Conservation (phyloP, 2,329 filamentous ascomycete genomes). For the Penicillium corylophilum region DNA sequence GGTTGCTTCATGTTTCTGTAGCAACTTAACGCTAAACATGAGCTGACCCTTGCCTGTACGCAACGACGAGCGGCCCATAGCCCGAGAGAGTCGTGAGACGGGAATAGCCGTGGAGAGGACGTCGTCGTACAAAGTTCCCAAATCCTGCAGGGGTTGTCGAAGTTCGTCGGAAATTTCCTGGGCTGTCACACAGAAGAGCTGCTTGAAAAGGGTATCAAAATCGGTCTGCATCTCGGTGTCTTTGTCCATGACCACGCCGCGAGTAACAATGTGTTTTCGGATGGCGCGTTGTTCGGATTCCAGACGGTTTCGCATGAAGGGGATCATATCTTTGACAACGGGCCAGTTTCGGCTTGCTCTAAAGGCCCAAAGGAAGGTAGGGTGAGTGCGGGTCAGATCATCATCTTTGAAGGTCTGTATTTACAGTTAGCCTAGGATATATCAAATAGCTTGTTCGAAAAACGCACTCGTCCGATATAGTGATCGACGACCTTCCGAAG, state of each 20-base stretch:
- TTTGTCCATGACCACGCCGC: conserved; percentile 29
- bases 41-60: conserved; percentile 68
- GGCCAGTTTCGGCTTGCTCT: conserved; percentile 76
- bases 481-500: conserved; percentile 72
- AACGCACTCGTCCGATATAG: conserved; percentile 63
- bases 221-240: conserved; percentile 61
- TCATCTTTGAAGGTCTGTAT: conserved; percentile 61
- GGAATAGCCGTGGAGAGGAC: conserved; percentile 64
- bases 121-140: conserved; percentile 73
- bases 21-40: conserved; percentile 72
- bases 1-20: conserved; percentile 59
- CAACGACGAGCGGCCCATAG: conserved; percentile 28
- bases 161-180: conserved; percentile 69
- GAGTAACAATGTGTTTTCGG: conserved; percentile 52
- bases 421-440: conserved; percentile 27
- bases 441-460: not conserved
- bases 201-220: conserved; percentile 75
- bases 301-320: conserved; percentile 72
- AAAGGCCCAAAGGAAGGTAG: conserved; percentile 85
- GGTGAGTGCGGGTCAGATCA: conserved; percentile 71
- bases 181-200: conserved; percentile 79
- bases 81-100: conserved; percentile 28
- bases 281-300: conserved; percentile 48
- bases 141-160: conserved; percentile 59
- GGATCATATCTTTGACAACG: conserved; percentile 65